Conservation (phyloP, 495 filamentous ascomycete genomes). For the Bacidia rubella region DNA sequence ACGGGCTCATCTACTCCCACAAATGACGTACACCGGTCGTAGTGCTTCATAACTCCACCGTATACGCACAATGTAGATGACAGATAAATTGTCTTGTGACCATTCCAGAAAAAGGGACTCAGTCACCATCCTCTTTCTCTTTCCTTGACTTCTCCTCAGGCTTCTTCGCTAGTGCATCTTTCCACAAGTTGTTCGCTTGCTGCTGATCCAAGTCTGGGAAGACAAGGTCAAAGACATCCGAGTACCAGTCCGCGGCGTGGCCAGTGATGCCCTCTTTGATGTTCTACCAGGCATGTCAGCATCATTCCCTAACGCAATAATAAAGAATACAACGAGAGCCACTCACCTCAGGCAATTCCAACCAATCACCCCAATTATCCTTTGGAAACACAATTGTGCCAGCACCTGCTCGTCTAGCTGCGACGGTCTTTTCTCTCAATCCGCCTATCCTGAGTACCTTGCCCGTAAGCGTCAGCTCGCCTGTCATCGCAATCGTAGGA, state of each 20-base stretch:
- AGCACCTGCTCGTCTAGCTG: slow-evolving; percentile 82
- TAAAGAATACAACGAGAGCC: too few species aligned
- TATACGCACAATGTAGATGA: too few species aligned
- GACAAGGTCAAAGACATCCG: slow-evolving; percentile 80
- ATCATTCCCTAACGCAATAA: slow-evolving; percentile 16
- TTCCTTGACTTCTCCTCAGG: slow-evolving; percentile 17
- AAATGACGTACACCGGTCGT: too few species aligned
- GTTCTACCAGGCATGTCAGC: slow-evolving; percentile 50
- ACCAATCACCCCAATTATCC: slow-evolving; percentile 93
- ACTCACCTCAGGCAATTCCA: slow-evolving; percentile 90
- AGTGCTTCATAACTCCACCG: too few species aligned
- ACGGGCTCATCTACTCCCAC: too few species aligned
- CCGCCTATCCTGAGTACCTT: slow-evolving; percentile 96
- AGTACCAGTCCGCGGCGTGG: slow-evolving; percentile 82
- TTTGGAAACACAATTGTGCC: slow-evolving; percentile 90
- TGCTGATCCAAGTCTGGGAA: slow-evolving; percentile 71
- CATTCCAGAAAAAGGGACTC: not conserved
- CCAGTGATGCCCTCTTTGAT: slow-evolving; percentile 94
- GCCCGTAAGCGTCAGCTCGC: slow-evolving; percentile 92
- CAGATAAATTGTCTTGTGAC: too few species aligned
- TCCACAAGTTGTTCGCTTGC: slow-evolving; percentile 58
- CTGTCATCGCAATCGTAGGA: slow-evolving; percentile 93
- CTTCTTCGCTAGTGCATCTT: slow-evolving; percentile 41
- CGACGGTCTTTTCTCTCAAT: slow-evolving; percentile 96
- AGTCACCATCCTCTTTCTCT: slow-evolving; percentile 13